Evolutionary conservation across 768 basidiomycete species (phyloP).

Genomic region (Collybia nuda): DNA sequence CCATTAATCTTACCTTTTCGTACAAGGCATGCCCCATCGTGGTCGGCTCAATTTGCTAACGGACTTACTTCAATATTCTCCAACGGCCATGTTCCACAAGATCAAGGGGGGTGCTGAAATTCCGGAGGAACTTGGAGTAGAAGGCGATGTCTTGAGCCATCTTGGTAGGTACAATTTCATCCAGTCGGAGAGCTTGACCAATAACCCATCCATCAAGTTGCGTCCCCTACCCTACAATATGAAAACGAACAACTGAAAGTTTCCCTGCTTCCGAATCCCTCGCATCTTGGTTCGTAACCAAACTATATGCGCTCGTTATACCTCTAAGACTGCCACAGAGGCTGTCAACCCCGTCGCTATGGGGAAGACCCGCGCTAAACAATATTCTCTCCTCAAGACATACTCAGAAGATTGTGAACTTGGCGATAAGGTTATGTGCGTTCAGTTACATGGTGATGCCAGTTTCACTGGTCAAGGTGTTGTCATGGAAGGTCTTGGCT

Average conservation of each 20-base stretch:
- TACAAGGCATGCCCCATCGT: slow-evolving; percentile 77
- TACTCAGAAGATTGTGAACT: slow-evolving; percentile 53
- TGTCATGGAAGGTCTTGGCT: slow-evolving; percentile 83
- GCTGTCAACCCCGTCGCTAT: slow-evolving; percentile 86
- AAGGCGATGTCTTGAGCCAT: slow-evolving; percentile 89
- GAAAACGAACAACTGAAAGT: slow-evolving; percentile 59
- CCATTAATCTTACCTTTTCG: background rate
- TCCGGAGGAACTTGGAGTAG: slow-evolving; percentile 62
- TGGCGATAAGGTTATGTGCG: slow-evolving; percentile 79
- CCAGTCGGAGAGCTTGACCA: background rate
- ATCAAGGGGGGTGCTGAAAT: slow-evolving; percentile 78
- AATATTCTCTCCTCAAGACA: slow-evolving; percentile 75
- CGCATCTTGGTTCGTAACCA: slow-evolving; percentile 3
- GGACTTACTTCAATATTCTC: slow-evolving; percentile 67
- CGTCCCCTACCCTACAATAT: slow-evolving; percentile 66
- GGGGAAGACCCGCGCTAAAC: slow-evolving; percentile 90
- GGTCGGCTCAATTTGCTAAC: slow-evolving; percentile 86
- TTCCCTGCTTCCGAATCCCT: slow-evolving; percentile 48
- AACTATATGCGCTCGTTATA: background rate
- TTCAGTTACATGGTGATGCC: slow-evolving; percentile 91
- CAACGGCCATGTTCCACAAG: slow-evolving; percentile 78
- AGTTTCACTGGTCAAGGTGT: slow-evolving; percentile 91
- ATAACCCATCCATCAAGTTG: slow-evolving; percentile 35
- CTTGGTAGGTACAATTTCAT: slow-evolving; percentile 45
- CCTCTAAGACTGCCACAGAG: slow-evolving; percentile 43